Evolutionary conservation across 225 moss, liverwort and hornwort genomes (phyloP).

Genomic region (Pleurozium schreberi): DNA sequence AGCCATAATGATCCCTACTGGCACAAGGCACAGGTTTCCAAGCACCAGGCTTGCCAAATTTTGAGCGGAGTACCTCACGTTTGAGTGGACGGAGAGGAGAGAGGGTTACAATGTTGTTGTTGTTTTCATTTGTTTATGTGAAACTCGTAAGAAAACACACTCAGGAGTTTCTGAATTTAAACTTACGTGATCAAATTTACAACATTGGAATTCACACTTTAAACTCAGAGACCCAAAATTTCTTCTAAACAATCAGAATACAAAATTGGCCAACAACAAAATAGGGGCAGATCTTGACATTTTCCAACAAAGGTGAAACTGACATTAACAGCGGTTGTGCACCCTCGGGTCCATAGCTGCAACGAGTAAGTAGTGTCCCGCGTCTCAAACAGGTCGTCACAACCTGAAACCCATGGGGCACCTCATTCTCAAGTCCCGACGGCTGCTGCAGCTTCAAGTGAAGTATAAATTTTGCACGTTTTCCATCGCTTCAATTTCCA

Average conservation of each 20-base stretch:
- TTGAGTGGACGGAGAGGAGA: too few relatives aligned
- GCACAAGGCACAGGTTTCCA: too few relatives aligned
- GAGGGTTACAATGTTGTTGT: too few relatives aligned
- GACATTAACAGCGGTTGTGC: neutral
- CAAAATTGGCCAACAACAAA: neutral
- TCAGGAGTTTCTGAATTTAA: neutral
- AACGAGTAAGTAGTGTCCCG: neutral
- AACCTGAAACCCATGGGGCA: neutral
- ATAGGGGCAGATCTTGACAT: neutral
- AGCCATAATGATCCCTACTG: too few relatives aligned
- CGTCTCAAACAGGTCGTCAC: neutral
- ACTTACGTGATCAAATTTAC: too few relatives aligned
- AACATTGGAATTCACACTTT: neutral
- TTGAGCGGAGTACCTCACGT: too few relatives aligned
- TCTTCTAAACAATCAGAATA: neutral
- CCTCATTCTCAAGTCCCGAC: neutral
- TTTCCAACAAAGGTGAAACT: neutral
- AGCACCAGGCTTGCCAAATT: too few relatives aligned
- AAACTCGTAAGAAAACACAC: neutral
- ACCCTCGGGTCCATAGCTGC: too few relatives aligned
- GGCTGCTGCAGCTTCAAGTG: neutral
- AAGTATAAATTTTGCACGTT: neutral
- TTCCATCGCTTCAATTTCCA: neutral
- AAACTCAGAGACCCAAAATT: neutral
- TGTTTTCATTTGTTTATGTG: too few relatives aligned